A percentile compares a stretch with the other conserved stretches of the same genome.
Evolutionary conservation across 2,329 filamentous ascomycete genomes (phyloP).

Genomic region (Pseudogymnoascus sp.): DNA sequence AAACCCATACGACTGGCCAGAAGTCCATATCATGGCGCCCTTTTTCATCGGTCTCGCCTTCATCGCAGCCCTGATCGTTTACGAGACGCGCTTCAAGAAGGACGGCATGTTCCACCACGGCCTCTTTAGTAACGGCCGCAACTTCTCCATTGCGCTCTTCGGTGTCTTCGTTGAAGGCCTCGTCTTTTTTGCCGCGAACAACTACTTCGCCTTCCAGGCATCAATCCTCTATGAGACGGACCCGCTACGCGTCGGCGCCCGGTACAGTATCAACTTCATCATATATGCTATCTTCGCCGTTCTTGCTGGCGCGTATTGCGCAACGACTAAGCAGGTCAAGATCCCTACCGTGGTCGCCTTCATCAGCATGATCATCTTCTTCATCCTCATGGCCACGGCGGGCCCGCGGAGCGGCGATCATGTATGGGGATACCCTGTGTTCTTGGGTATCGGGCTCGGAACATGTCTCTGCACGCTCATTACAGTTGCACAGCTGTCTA

Average conservation of each 20-base stretch:
- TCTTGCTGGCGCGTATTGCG: constrained; percentile 22
- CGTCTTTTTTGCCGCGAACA: constrained; percentile 35
- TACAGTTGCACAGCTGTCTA: constrained; percentile 32
- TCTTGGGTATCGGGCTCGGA: constrained; percentile 30
- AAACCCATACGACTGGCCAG: constrained; percentile 33
- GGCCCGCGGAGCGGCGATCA: constrained; percentile 18
- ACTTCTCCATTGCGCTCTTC: constrained; percentile 30
- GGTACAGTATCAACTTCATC: constrained; percentile 30
- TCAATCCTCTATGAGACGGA: constrained; percentile 31
- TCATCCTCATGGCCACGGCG: constrained; percentile 30
- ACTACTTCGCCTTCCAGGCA: constrained; percentile 35
- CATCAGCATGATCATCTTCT: constrained; percentile 27
- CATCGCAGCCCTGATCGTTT: constrained; percentile 23
- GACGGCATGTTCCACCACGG: constrained; percentile 36
- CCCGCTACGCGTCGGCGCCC: constrained; percentile 26
- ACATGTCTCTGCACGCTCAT: constrained; percentile 30
- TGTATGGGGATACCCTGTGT: constrained; percentile 32
- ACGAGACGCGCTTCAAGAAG: constrained; percentile 30
- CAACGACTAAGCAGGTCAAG: constrained; percentile 22
- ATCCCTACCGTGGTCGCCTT: constrained; percentile 24
- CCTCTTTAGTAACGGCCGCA: constrained; percentile 29
- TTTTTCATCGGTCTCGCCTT: constrained; percentile 30
- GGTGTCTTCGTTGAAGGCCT: constrained; percentile 33
- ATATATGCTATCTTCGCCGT: constrained; percentile 25
- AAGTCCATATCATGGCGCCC: constrained; percentile 29